Percentiles rank a stretch among this genome's conserved stretches.
Conservation (phyloP, 1,139 yeast genomes). For the Suhomyces chickasaworum region DNA sequence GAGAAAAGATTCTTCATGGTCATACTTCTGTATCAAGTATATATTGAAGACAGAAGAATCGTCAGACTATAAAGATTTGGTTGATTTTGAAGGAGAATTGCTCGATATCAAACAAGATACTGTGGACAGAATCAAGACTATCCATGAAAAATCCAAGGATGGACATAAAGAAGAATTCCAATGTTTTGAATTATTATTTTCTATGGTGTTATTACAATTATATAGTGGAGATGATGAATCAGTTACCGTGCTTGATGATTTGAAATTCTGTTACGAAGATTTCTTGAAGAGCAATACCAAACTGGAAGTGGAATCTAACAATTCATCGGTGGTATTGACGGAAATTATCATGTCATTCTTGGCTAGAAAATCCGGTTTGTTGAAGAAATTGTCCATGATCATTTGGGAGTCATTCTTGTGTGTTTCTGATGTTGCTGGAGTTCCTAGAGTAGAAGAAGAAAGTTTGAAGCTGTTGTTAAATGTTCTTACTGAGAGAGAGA, state of each 20-base stretch:
- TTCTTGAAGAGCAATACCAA: slow-evolving; percentile 26
- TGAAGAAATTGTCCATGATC: slow-evolving; percentile 69
- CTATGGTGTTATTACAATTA: slow-evolving; percentile 77
- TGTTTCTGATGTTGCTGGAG: slow-evolving; percentile 29
- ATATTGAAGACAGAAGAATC: slow-evolving; percentile 30
- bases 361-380: slow-evolving; percentile 68
- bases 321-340: slow-evolving; percentile 64
- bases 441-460: slow-evolving; percentile 25
- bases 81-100: slow-evolving; percentile 59
- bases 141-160: slow-evolving; percentile 31
- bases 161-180: slow-evolving; percentile 27
- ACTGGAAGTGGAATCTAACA: slow-evolving; percentile 22
- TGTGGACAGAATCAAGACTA: slow-evolving; percentile 48
- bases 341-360: slow-evolving; percentile 79
- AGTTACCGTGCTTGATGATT: slow-evolving; percentile 70
- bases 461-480: slow-evolving; percentile 20
- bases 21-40: slow-evolving; percentile 42
- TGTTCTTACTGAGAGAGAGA: slow-evolving; percentile 73
- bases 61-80: slow-evolving; percentile 31
- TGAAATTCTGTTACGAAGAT: slow-evolving; percentile 55
- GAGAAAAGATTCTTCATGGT: slow-evolving; percentile 57
- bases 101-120: slow-evolving; percentile 52
- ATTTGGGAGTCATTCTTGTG: slow-evolving; percentile 71
- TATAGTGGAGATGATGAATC: slow-evolving; percentile 83
- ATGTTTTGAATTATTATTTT: slow-evolving; percentile 70